These are phyloP conservation scores for Cornus kousa DNA, from an alignment of 148 eudicot genomes.

Conservation along the genomic window DNA sequence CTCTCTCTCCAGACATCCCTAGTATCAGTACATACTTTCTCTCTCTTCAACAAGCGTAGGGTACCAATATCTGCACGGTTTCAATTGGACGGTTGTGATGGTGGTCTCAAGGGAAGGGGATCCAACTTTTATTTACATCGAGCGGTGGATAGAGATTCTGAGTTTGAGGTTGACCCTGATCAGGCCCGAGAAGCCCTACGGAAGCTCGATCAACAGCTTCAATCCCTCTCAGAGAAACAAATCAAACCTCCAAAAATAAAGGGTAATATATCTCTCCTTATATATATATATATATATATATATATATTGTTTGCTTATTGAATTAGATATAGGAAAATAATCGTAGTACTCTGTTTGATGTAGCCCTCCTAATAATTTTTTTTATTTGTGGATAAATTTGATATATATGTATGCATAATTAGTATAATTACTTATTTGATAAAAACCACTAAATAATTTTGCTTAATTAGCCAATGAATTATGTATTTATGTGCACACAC, in stretches of 20 bases:
- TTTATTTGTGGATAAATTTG: background rate
- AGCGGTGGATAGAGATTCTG: conserved; percentile 46
- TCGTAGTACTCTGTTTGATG: background rate
- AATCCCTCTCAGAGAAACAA: conserved; percentile 44
- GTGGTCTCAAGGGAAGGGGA: background rate
- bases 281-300: background rate
- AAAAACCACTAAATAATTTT: background rate
- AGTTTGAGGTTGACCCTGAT: conserved; percentile 55
- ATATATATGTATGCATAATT: background rate
- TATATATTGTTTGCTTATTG: background rate
- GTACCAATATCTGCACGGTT: background rate
- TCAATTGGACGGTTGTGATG: conserved; percentile 1
- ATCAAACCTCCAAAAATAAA: conserved; percentile 42
- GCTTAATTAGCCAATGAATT: background rate
- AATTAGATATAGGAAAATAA: background rate
- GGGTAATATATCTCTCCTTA: conserved; percentile 23
- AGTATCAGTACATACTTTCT: background rate
- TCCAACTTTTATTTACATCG: background rate
- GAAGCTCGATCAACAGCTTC: conserved; percentile 62
- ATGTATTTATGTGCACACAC: background rate
- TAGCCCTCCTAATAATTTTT: background rate
- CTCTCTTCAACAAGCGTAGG: conserved; percentile 6
- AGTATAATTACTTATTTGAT: background rate
- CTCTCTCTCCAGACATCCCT: background rate
- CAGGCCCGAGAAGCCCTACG: conserved; percentile 67